Base-by-base conservation (phyloP, 805 yeast species). In the Starmerella geochares region DNA sequence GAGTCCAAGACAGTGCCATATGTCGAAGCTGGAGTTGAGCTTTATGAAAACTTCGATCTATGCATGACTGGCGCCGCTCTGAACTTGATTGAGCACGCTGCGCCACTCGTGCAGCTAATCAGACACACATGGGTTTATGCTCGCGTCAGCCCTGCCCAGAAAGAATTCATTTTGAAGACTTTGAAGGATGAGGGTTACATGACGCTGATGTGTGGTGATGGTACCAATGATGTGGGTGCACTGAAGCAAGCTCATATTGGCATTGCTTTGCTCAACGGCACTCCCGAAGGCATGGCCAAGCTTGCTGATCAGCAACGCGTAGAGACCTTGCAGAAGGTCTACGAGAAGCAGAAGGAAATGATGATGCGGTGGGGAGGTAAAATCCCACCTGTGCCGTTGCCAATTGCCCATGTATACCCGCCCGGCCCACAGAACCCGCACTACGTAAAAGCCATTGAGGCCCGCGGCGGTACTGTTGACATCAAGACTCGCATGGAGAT, bases 171-270 rank as follows among this genome's bases (percentile, higher is more conserved):
- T 60, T 73, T 92, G 61, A 81, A 80, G 54, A 77, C 87, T 33
- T 77, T 86, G 65, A 92, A 90, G 67, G 81, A 79, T 54, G 75
- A 86, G 65, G 96, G 96, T 23, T 92, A 90, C 69, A 83, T 79
- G 63, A 92, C 97, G 21, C 75, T 92, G 60, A 92, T 92, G 98
- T 92, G 98, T 70, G 98, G 98, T 74, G 98, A 92, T 70, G 98
- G 98, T 69, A 31, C 35, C 35, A 92, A 92, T 65, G 98, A 92
- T 73, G 98, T 92, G 46, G 98, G 98, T 68, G 98, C 98, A 48
- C 77, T 92, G 69, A 92, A 92, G 67, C 97, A 92, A 71, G 97
- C 98, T 2, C 95, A 92, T 63, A 83, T 92, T 63, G 98, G 98
- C 73, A 85, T 92, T 65, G 98, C 98, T n/a, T 72, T 92, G 59